phyloP scores from a whole-genome alignment of 352 stramenopile species.

The Globisporangium abappressorium region DNA sequence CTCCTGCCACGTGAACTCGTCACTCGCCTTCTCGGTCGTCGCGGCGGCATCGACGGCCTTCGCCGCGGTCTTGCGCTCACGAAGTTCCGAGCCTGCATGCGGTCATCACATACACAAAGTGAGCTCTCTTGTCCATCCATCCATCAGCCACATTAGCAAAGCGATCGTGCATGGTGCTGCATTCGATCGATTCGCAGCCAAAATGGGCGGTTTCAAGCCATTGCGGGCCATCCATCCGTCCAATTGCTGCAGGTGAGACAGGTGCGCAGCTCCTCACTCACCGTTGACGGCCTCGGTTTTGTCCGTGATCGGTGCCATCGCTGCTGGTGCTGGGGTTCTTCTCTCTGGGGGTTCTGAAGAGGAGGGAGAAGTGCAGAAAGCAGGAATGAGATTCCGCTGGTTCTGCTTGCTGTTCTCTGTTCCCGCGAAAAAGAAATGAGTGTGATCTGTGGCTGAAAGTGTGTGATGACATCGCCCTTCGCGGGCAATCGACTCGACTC shows the following conservation, averaged over 20 bases:
- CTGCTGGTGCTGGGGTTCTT: not conserved
- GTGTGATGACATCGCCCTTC: conserved; percentile 14
- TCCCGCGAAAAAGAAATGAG: conserved; percentile 9
- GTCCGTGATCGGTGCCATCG: conserved; percentile 15
- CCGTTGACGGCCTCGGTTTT: conserved; percentile 5
- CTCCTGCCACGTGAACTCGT: conserved; percentile 91
- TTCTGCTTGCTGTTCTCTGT: conserved; percentile 9
- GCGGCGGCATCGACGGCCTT: not conserved
- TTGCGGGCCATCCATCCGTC: not conserved
- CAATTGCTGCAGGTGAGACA: not conserved
- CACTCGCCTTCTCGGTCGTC: conserved; percentile 19
- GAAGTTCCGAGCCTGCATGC: conserved; percentile 25
- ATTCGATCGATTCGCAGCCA: not conserved
- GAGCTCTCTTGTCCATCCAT: conserved; percentile 1
- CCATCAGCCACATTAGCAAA: not conserved
- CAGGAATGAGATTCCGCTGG: conserved; percentile 8
- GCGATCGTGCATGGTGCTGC: not conserved
- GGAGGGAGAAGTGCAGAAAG: not conserved
- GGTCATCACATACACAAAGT: not conserved
- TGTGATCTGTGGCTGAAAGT: not conserved
- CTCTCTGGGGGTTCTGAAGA: not conserved
- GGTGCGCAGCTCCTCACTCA: conserved; percentile 1
- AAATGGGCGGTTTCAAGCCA: conserved; percentile 6
- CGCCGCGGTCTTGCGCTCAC: conserved; percentile 50
- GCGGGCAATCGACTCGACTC: not conserved